These are phyloP conservation scores for Yamadazyma kitorensis DNA, from an alignment of 805 yeast species.

Conservation along the genomic window DNA sequence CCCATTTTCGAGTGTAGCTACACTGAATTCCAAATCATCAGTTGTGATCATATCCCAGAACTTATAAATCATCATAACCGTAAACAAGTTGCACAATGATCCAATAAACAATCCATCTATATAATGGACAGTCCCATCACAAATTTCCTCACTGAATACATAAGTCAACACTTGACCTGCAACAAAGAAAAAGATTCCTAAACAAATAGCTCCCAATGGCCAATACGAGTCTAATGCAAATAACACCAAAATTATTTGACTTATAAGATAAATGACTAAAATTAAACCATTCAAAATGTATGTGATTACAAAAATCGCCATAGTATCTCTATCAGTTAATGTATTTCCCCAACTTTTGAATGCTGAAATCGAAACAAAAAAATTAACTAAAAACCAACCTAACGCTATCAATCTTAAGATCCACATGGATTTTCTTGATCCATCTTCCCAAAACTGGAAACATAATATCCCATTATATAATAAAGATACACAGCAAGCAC, in stretches of 20 bases:
- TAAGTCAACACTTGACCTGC: constrained; percentile 79
- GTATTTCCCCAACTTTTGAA: constrained; percentile 61
- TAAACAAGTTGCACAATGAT: constrained; percentile 71
- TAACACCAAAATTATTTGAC: constrained; percentile 67
- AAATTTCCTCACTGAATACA: constrained; percentile 63
- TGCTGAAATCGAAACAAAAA: constrained; percentile 66
- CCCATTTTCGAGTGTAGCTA: constrained; percentile 44
- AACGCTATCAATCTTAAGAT: constrained; percentile 50
- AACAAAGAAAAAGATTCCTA: constrained; percentile 71
- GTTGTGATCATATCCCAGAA: constrained; percentile 95
- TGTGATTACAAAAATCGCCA: constrained; percentile 65
- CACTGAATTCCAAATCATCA: constrained; percentile 92
- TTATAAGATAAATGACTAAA: constrained; percentile 56
- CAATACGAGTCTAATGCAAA: constrained; percentile 73
- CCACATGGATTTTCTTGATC: constrained; percentile 65
- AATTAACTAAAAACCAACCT: constrained; percentile 61
- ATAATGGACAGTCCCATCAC: constrained; percentile 76
- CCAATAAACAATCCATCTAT: constrained; percentile 89
- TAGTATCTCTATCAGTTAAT: constrained; percentile 51
- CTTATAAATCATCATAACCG: constrained; percentile 93
- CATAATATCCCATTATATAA: constrained; percentile 75
- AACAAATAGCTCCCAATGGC: constrained; percentile 82
- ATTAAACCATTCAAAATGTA: constrained; percentile 72
- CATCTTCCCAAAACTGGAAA: constrained; percentile 94
- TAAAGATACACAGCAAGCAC: constrained; percentile 68